phyloP scores from a whole-genome alignment of 1,284 basidiomycete species.

The Fomitopsis pinicola region DNA sequence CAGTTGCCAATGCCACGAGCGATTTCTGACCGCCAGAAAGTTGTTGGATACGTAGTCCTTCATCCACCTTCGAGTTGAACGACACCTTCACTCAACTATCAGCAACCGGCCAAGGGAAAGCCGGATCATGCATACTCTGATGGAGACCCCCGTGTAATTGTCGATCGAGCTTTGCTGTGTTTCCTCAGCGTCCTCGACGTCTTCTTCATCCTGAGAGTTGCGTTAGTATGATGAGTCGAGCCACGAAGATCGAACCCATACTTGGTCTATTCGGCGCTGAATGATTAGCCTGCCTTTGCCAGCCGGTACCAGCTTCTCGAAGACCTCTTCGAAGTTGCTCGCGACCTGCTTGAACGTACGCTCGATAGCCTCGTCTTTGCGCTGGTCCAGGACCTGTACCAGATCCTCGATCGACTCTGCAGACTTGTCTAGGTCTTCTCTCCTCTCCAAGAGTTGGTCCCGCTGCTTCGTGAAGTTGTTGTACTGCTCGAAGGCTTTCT shows the following conservation, averaged over 20 bases:
- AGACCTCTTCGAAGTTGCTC: conserved; percentile 95
- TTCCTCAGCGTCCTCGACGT: conserved; percentile 62
- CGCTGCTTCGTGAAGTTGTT: conserved; percentile 97
- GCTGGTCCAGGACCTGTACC: conserved; percentile 92
- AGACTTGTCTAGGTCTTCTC: conserved; percentile 88
- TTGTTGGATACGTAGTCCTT: conserved; percentile 94
- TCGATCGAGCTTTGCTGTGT: conserved; percentile 78
- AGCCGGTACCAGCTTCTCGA: conserved; percentile 95
- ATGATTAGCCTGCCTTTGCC: conserved; percentile 91
- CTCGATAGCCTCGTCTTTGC: conserved; percentile 98
- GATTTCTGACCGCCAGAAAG: conserved; percentile 98
- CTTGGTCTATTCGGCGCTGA: conserved; percentile 84
- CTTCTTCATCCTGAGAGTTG: conserved; percentile 57
- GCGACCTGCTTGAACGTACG: conserved; percentile 98
- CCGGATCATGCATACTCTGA: conserved; percentile 47
- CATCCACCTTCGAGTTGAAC: conserved; percentile 97
- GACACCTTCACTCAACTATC: conserved; percentile 62
- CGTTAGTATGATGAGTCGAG: not conserved
- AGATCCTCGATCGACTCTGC: conserved; percentile 90
- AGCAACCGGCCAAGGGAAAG: not conserved
- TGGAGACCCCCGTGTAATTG: conserved; percentile 95
- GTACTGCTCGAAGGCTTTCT: conserved; percentile 99
- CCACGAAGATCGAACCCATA: conserved; percentile 30
- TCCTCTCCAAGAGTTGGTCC: conserved; percentile 83
- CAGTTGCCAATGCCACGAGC: conserved; percentile 91